Conservation (phyloP, 768 basidiomycete species). For the Clathrus columnatus region DNA sequence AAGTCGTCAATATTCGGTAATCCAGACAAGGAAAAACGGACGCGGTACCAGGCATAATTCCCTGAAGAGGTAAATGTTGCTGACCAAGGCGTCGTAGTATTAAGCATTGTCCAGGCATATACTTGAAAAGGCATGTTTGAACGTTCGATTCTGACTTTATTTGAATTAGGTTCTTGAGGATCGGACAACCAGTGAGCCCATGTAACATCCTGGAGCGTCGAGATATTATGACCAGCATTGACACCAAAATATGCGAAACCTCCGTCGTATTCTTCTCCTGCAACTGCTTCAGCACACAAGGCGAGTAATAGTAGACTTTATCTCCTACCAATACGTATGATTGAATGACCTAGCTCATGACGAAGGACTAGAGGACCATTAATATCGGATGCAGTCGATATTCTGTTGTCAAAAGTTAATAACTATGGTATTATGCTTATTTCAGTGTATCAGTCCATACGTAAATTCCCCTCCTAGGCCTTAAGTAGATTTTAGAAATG, state of each 20-base stretch:
- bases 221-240: constrained; percentile 44
- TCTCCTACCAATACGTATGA: constrained; percentile 22
- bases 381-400: constrained; percentile 63
- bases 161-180: constrained; percentile 1
- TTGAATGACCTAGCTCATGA: constrained; percentile 8
- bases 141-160: constrained; percentile 43
- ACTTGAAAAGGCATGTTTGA: constrained; percentile 66
- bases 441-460: constrained; percentile 31
- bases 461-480: constrained; percentile 73
- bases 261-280: constrained; percentile 81
- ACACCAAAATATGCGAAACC: constrained; percentile 64
- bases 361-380: constrained; percentile 67
- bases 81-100: constrained; percentile 51
- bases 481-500: constrained; percentile 19
- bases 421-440: neutral
- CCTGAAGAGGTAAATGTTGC: constrained; percentile 56
- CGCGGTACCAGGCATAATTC: constrained; percentile 45
- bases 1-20: constrained; percentile 47
- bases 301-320: neutral
- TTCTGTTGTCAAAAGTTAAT: constrained; percentile 30
- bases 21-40: constrained; percentile 69
- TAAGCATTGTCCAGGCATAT: constrained; percentile 70
- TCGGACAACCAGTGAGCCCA: constrained; percentile 67
- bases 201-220: constrained; percentile 30
- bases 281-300: constrained; percentile 16